phyloP scores from a whole-genome alignment of 139 green algal genomes.

The Closterium sp. region DNA sequence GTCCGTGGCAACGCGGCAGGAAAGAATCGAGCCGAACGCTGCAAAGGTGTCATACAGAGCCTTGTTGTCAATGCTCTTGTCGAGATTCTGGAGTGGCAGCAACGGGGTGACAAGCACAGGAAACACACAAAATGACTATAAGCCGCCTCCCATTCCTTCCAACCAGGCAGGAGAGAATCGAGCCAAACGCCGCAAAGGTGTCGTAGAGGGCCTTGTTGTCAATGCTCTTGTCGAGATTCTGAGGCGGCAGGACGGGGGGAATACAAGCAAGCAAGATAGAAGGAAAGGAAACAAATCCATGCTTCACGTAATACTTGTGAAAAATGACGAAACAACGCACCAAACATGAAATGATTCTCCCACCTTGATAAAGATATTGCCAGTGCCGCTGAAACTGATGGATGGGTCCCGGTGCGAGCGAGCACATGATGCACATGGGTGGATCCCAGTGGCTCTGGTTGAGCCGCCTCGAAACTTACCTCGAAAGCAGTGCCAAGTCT shows the following conservation, averaged over 20 bases:
- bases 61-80: constrained; percentile 65
- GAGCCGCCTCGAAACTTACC: no score
- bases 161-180: constrained; percentile 56
- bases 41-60: constrained; percentile 64
- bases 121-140: constrained; percentile 47
- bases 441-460: no score
- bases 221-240: constrained; percentile 65
- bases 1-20: constrained; percentile 61
- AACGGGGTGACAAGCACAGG: no score
- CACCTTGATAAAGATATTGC: neutral
- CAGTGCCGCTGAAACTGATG: no score
- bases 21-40: constrained; percentile 60
- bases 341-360: no score
- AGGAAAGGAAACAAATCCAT: neutral
- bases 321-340: neutral
- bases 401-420: no score
- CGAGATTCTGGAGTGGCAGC: constrained; percentile 53
- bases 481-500: no score
- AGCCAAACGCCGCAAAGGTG: constrained; percentile 61
- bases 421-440: no score
- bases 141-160: no score
- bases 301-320: no score
- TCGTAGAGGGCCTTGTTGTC: constrained; percentile 66
- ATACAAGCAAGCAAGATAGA: neutral
- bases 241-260: neutral